These are phyloP conservation scores for Monosporascus sp. DNA, from an alignment of 2,329 filamentous ascomycete genomes.

Conservation along the genomic window DNA sequence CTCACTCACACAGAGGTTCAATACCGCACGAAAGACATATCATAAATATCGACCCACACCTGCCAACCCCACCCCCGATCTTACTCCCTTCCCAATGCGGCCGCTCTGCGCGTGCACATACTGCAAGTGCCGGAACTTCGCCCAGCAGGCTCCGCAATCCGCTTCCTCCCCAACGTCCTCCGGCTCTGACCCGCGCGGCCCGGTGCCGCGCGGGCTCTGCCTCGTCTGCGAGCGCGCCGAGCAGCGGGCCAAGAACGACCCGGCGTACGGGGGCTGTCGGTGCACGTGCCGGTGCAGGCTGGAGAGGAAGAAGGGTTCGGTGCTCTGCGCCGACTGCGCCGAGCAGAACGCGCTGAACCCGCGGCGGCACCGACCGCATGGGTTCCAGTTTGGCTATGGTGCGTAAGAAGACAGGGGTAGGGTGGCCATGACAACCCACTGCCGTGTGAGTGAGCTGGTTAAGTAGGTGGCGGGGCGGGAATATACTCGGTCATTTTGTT, in stretches of 20 bases:
- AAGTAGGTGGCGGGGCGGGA: no score
- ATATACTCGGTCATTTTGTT: no score
- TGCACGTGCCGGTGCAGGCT: slow-evolving; percentile 11
- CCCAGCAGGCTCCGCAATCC: not conserved
- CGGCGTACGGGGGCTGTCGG: slow-evolving; percentile 5
- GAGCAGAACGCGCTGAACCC: slow-evolving; percentile 5
- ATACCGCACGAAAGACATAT: no score
- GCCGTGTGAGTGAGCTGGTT: no score
- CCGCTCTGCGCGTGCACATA: slow-evolving; percentile 5
- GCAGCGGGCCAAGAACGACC: slow-evolving; percentile 8
- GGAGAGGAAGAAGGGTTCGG: not conserved
- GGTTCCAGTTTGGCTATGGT: not conserved
- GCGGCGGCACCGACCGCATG: slow-evolving; percentile 4
- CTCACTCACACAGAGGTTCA: no score
- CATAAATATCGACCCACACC: no score
- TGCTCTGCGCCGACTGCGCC: slow-evolving; percentile 7
- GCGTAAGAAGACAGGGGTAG: no score
- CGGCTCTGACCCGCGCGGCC: not conserved
- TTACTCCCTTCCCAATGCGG: not conserved
- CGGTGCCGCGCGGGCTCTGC: not conserved
- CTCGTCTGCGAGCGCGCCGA: slow-evolving; percentile 8
- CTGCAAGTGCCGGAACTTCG: slow-evolving; percentile 6
- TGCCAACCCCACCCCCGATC: no score
- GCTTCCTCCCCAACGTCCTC: not conserved
- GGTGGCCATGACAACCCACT: no score